phyloP scores from a whole-genome alignment of 2,329 filamentous ascomycete genomes.

The Knufia fluminis region DNA sequence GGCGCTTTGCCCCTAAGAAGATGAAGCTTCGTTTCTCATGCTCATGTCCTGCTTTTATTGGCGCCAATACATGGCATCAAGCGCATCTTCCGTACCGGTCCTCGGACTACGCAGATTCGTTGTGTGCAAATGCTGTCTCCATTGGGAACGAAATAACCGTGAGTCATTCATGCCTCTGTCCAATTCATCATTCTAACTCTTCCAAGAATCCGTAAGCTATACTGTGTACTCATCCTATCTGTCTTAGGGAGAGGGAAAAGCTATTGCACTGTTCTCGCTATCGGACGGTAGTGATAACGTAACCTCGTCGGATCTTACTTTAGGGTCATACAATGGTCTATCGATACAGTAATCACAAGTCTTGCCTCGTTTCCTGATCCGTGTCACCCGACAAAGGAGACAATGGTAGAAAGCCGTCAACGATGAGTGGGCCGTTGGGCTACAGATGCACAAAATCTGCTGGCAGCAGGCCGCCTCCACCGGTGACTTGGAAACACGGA shows the following conservation, averaged over 20 bases:
- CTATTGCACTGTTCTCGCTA: background rate
- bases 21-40: conserved; percentile 2
- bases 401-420: conserved; percentile 1
- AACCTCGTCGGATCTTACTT: background rate
- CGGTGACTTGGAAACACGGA: conserved; percentile 1
- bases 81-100: conserved; percentile 1
- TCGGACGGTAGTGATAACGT: background rate
- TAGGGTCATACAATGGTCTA: background rate
- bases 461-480: background rate
- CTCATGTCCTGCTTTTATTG: background rate
- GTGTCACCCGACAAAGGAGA: conserved; percentile 1
- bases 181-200: conserved; percentile 1
- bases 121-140: background rate
- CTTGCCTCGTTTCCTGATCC: background rate
- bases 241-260: conserved; percentile 3
- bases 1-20: background rate
- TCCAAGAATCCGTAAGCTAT: conserved; percentile 4
- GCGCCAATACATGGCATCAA: background rate
- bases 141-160: background rate
- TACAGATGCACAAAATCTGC: background rate
- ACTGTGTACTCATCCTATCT: conserved; percentile 1
- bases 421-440: background rate
- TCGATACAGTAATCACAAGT: background rate
- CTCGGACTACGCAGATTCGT: conserved; percentile 1
- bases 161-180: conserved; percentile 1